Evolutionary conservation across 2,329 filamentous ascomycete species (phyloP), one percentile per base, ranked within the genome.

Genomic region (Lachnellula cervina): DNA sequence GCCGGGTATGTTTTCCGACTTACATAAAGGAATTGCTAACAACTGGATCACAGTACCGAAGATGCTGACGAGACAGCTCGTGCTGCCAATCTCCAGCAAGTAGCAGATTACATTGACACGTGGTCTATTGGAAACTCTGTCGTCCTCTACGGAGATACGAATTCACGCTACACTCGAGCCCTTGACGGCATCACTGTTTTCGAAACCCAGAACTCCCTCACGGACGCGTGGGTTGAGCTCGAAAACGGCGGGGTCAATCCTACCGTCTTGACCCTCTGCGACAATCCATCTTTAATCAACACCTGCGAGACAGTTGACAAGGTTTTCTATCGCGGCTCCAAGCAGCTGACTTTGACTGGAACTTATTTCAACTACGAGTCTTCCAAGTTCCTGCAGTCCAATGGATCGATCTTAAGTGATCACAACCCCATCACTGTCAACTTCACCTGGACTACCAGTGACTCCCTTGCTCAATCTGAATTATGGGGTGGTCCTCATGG

Each of bases 241-340:
- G 70, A 79, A 42, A 73, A 72, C 14, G 69, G 66, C 23, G 80
- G 80, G 11, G 69, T 73, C 9, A 71, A 75, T 28, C 80, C 82
- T 0, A 68, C 71, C 13, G 62, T 64, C 32, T 68, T 68, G 49
- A 58, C 71, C 3, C 54, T 80, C 16, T 88, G 85, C 69, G 69
- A 70, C n/a, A 86, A 84, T 62, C 84, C 84, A 0, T 77, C 77
- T 32, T 72, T 73, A 0, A 76, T 70, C 47, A 75, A 76, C 64
- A 67, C 69, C 4, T 88, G 85, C 69, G 85, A 88, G 71, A 82
- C 79, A 3, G 82, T 88, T 38, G 85, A 88, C 70, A 88, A 88
- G 71, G 73, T 86, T 47, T 63, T 67, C 62, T 86, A 82, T 71
- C 78, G 82, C 38, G 74, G 75, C 34, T 76, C 75, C 17, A 63